Percentiles rank a stretch among this genome's conserved stretches.
Evolutionary conservation across 805 yeast genomes (phyloP).

Genomic region (Isabelozyma gotoi): DNA sequence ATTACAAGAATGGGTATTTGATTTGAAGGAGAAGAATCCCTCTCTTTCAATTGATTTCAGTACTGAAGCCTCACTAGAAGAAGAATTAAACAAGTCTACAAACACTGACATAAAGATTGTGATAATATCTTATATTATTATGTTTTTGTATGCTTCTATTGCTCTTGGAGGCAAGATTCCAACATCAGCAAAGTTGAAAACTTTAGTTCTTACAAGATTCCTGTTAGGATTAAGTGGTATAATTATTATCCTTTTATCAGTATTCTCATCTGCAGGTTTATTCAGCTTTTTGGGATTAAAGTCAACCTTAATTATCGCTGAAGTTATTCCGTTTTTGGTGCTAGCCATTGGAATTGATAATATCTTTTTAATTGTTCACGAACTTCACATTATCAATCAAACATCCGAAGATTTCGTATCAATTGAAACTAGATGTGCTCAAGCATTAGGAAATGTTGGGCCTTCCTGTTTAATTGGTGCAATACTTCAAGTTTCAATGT

Average conservation of each 20-base stretch:
- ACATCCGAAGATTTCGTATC: slow-evolving; percentile 33
- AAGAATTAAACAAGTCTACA: slow-evolving; percentile 79
- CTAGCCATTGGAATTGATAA: slow-evolving; percentile 97
- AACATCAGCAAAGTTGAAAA: slow-evolving; percentile 23
- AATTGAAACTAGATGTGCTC: slow-evolving; percentile 58
- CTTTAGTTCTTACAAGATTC: slow-evolving; percentile 57
- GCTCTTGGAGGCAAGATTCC: slow-evolving; percentile 69
- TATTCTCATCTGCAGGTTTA: slow-evolving; percentile 77
- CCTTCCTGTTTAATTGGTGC: slow-evolving; percentile 85
- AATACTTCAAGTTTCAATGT: slow-evolving; percentile 74
- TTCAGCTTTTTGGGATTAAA: slow-evolving; percentile 75
- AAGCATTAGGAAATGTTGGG: slow-evolving; percentile 72
- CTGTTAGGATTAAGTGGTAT: slow-evolving; percentile 84
- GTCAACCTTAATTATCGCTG: slow-evolving; percentile 90
- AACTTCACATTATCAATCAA: slow-evolving; percentile 56
- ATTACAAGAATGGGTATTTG: slow-evolving; percentile 55
- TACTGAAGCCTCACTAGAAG: slow-evolving; percentile 80
- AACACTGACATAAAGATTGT: slow-evolving; percentile 76
- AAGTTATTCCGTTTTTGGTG: slow-evolving; percentile 90
- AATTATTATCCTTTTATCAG: slow-evolving; percentile 75
- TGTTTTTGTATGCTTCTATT: slow-evolving; percentile 86
- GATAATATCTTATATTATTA: slow-evolving; percentile 70
- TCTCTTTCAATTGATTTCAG: slow-evolving; percentile 70
- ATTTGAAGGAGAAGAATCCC: slow-evolving; percentile 40
- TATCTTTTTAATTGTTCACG: slow-evolving; percentile 83